A percentile compares a stretch with the other conserved stretches of the same genome.
Evolutionary conservation across 345 rosid species (phyloP).

Genomic region (Brassica nigra): DNA sequence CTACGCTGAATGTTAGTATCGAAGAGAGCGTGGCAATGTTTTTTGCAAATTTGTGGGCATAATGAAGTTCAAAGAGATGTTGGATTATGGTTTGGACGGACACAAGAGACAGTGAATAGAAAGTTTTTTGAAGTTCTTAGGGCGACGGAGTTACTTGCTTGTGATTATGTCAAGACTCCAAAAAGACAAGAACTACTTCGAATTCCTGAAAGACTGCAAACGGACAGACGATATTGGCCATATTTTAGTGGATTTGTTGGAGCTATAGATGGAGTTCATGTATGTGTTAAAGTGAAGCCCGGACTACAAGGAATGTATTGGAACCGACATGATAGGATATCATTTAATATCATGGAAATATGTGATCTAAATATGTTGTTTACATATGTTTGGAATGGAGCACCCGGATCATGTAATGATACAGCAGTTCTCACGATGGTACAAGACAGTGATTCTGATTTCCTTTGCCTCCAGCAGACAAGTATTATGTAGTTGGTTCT

Average conservation of each 20-base stretch:
- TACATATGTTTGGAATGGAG: neutral
- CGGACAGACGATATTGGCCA: neutral
- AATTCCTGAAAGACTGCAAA: neutral
- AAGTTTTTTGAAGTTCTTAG: neutral
- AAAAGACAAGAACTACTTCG: neutral
- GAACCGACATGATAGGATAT: neutral
- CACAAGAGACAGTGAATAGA: neutral
- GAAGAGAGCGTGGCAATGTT: neutral
- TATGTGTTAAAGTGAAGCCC: neutral
- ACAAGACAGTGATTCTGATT: no score
- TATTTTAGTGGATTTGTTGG: neutral
- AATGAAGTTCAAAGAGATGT: neutral
- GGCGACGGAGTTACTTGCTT: neutral
- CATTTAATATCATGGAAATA: neutral
- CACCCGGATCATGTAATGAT: neutral
- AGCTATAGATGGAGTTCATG: neutral
- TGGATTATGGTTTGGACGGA: neutral
- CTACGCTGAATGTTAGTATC: neutral
- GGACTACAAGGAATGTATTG: neutral
- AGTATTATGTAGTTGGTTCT: no score
- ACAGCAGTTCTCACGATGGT: no score
- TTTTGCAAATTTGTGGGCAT: neutral
- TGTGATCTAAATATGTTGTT: neutral
- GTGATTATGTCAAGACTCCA: neutral
- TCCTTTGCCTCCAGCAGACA: no score